phyloP scores from a whole-genome alignment of 257 asterid species.

The Nicotiana benthamiana region DNA sequence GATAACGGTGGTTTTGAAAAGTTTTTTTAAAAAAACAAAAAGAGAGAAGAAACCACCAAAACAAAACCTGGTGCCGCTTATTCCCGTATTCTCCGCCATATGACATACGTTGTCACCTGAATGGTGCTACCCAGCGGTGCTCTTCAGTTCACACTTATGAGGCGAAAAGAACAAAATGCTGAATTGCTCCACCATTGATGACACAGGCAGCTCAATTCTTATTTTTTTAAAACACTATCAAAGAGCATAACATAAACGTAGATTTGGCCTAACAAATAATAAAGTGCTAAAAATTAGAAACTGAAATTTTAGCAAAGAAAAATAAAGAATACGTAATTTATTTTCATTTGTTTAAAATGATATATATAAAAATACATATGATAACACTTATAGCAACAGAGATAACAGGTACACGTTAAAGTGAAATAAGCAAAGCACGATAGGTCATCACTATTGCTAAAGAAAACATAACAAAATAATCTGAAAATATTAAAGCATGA shows the following conservation, averaged over 20 bases:
- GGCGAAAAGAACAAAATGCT: not conserved
- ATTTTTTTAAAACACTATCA: conserved; percentile 3
- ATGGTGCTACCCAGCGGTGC: conserved; percentile 61
- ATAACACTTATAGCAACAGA: too few relatives aligned
- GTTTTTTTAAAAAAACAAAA: not conserved
- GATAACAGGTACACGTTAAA: too few relatives aligned
- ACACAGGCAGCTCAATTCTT: conserved; percentile 36
- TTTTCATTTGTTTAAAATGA: too few relatives aligned
- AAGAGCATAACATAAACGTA: too few relatives aligned
- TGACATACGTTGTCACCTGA: conserved; percentile 61
- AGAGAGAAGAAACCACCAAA: conserved; percentile 10
- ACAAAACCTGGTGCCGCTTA: conserved; percentile 52
- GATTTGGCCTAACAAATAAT: too few relatives aligned
- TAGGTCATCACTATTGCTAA: not conserved
- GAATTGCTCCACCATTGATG: conserved; percentile 12
- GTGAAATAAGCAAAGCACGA: too few relatives aligned
- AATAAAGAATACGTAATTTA: too few relatives aligned
- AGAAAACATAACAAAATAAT: not conserved
- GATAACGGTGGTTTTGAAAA: not conserved
- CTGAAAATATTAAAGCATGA: not conserved
- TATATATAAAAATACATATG: too few relatives aligned
- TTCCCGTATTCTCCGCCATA: conserved; percentile 61
- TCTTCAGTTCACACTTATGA: conserved; percentile 21
- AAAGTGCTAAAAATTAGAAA: not conserved
- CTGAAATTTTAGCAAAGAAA: too few relatives aligned